phyloP scores from a whole-genome alignment of 768 basidiomycete species.

The Auricularia heimuer region DNA sequence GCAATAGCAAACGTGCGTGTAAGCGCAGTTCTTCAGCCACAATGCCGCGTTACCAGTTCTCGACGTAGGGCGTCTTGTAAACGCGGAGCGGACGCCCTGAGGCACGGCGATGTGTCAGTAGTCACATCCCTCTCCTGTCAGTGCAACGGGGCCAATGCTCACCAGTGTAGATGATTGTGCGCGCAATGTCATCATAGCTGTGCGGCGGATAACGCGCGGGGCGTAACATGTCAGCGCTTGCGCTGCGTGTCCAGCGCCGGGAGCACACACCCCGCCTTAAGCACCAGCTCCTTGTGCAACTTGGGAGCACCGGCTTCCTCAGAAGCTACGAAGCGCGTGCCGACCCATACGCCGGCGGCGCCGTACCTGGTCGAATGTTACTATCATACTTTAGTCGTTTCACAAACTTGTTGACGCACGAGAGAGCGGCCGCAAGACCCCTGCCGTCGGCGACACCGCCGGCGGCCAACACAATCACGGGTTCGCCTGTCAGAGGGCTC shows the following conservation, averaged over 20 bases:
- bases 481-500: constrained; percentile 70
- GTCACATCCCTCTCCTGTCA: background rate
- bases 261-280: constrained; percentile 41
- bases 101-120: constrained; percentile 17
- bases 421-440: constrained; percentile 64
- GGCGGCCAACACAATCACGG: constrained; percentile 70
- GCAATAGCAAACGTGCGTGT: constrained; percentile 15
- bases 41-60: constrained; percentile 44
- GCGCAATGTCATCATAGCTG: constrained; percentile 56
- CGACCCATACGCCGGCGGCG: constrained; percentile 81
- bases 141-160: background rate
- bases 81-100: constrained; percentile 75
- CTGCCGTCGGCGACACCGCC: constrained; percentile 80
- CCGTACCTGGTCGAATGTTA: constrained; percentile 45
- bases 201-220: background rate
- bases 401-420: constrained; percentile 29
- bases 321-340: constrained; percentile 78
- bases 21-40: background rate
- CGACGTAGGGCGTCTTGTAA: constrained; percentile 69
- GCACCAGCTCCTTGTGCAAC: constrained; percentile 56
- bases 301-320: constrained; percentile 72
- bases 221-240: background rate
- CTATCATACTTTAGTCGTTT: constrained; percentile 14
- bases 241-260: background rate
- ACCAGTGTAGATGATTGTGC: constrained; percentile 54